Evolutionary conservation across 2,329 filamentous ascomycete genomes (phyloP), one percentile per base, ranked within the genome.

Genomic region (Uncinocarpus reesii): DNA sequence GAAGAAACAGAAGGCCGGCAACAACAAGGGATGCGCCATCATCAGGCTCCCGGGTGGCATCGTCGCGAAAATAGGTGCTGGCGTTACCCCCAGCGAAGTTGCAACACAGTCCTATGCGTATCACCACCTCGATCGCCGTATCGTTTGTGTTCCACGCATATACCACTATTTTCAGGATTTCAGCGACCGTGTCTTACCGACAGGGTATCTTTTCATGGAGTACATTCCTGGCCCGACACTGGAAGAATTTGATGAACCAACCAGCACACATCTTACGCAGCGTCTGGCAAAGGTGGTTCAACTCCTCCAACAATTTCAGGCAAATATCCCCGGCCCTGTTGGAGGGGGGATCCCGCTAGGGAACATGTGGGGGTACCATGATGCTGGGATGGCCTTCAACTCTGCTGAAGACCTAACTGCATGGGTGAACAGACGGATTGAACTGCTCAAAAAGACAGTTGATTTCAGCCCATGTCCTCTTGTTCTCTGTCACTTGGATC

Each of bases 191-290:
- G 7, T 32, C 7, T 49, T 35, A 42, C 40, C 45, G 28, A 51
- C 18, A 47, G 56, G 57, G 18, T 60, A 54, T 24, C 45, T 60
- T 4, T 60, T 59, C 38, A 60, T 57, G 53, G 52, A 59, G 18
- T 58, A 57, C 36, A 40, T 57, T 23, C 49, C 51, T 2, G 53
- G 56, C 0, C 51, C 46, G 50, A 55, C 20, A 13, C 34, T 59
- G 26, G 32, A 50, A 13, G 47, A 53, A 8, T 6, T 57, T 1
- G 49, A 56, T 28, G 11, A n/a, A n/a, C 4, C 4, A 11, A 15
- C 15, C 24, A n/a, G 29, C n/a, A 50, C 56, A 23, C 7, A 40
- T 40, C 48, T 58, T 2, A 43, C 52, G 34, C 18, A 42, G 13
- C 48, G 53, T 3, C 8, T 60, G 29, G 47, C 53, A n/a, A 51